These are phyloP conservation scores for Carex cristatella DNA, from an alignment of 176 grass and related monocot species.

Conservation along the genomic window DNA sequence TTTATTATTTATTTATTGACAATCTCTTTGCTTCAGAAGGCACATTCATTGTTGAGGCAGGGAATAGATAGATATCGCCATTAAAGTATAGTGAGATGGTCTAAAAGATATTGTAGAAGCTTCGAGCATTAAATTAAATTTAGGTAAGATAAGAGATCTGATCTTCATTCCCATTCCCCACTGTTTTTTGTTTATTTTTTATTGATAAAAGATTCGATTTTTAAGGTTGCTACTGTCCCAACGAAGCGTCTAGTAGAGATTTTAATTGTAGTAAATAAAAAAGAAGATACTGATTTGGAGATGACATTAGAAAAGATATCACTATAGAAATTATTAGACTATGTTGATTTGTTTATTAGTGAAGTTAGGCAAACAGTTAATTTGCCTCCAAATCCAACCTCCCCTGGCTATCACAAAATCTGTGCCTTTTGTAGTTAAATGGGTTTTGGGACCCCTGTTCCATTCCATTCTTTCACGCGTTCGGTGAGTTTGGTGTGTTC, in stretches of 20 bases:
- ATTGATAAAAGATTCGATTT: not conserved
- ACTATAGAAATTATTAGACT: not conserved
- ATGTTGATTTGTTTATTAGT: not conserved
- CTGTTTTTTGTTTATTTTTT: not conserved
- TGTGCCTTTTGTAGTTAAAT: slow-evolving; percentile 8
- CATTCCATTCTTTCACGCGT: not conserved
- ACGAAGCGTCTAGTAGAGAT: not conserved
- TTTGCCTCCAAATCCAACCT: slow-evolving; percentile 19
- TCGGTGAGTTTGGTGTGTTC: not conserved
- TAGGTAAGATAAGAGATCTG: not conserved
- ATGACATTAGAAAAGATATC: not conserved
- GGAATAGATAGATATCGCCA: not conserved
- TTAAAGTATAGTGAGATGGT: not conserved
- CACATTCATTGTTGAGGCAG: not conserved
- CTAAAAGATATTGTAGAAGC: slow-evolving; percentile 11
- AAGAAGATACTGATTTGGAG: not conserved
- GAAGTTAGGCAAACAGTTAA: not conserved
- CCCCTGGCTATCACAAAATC: slow-evolving; percentile 2
- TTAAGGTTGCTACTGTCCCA: not conserved
- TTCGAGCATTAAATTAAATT: slow-evolving; percentile 8
- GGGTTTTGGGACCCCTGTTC: not conserved
- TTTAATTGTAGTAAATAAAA: not conserved
- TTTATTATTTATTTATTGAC: not conserved
- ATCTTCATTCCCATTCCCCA: not conserved
- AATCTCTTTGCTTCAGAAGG: not conserved